These are phyloP conservation scores for Hyaloscypha bicolor DNA, from an alignment of 495 filamentous ascomycete genomes.

Conservation along the genomic window DNA sequence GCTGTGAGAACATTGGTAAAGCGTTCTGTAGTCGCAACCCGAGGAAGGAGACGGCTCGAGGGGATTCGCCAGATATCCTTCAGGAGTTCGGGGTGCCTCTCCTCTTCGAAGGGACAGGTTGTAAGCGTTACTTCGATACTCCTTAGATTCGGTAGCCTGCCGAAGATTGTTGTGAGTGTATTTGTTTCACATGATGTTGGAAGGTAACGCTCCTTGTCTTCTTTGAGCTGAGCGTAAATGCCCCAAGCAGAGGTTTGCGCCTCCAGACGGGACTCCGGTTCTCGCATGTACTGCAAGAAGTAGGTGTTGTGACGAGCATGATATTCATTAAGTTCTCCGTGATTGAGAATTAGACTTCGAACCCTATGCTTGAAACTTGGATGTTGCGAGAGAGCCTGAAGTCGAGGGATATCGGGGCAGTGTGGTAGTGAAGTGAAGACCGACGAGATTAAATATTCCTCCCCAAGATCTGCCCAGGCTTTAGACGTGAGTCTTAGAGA, in stretches of 20 bases:
- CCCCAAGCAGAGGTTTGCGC: constrained; percentile 9
- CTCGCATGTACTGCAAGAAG: constrained; percentile 21
- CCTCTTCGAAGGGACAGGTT: constrained; percentile 22
- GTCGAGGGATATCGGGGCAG: constrained; percentile 17
- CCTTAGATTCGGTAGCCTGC: constrained; percentile 16
- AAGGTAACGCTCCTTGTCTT: constrained; percentile 19
- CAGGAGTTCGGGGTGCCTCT: constrained; percentile 17
- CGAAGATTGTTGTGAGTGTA: constrained; percentile 5
- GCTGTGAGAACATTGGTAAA: constrained; percentile 24
- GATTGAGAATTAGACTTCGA: constrained; percentile 21
- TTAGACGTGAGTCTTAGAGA: constrained; percentile 23
- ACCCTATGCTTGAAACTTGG: constrained; percentile 23
- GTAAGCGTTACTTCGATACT: constrained; percentile 18
- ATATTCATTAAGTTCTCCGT: constrained; percentile 29
- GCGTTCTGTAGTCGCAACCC: constrained; percentile 21
- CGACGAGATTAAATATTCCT: constrained; percentile 19
- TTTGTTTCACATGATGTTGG: constrained; percentile 16
- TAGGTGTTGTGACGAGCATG: constrained; percentile 30
- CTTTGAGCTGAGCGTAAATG: constrained; percentile 4
- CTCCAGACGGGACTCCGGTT: constrained; percentile 18
- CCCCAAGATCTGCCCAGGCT: constrained; percentile 20
- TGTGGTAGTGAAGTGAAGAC: constrained; percentile 20
- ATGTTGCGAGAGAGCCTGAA: constrained; percentile 18
- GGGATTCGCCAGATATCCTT: constrained; percentile 27
- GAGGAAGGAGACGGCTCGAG: constrained; percentile 19